Percentiles rank a stretch among this genome's conserved stretches.
Evolutionary conservation across 768 basidiomycete genomes (phyloP).

Genomic region (Chlorophyllum brunneum): DNA sequence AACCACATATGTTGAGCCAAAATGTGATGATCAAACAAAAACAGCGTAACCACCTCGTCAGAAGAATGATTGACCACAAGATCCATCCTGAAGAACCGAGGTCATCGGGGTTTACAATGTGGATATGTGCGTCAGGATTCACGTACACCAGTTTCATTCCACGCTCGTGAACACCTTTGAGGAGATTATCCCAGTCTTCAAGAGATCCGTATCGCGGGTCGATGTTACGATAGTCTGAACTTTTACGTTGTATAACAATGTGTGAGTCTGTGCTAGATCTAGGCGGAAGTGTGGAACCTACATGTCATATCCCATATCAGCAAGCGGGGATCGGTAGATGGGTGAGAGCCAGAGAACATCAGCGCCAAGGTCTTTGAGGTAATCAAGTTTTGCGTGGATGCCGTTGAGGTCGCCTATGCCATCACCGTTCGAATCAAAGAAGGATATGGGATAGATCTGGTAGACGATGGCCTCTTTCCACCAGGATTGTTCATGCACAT

Average conservation of each 20-base stretch:
- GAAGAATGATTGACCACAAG: slow-evolving; percentile 76
- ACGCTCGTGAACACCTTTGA: slow-evolving; percentile 50
- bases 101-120: background rate
- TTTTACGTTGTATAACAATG: slow-evolving; percentile 17
- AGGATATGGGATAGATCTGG: slow-evolving; percentile 71
- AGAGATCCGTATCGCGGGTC: slow-evolving; percentile 65
- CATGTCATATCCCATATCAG: slow-evolving; percentile 78
- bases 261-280: background rate
- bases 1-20: background rate
- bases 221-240: slow-evolving; percentile 62
- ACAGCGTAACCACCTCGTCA: slow-evolving; percentile 52
- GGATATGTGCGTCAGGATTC: background rate
- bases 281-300: slow-evolving; percentile 22
- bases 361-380: slow-evolving; percentile 64
- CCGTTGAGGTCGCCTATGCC: slow-evolving; percentile 70
- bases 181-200: slow-evolving; percentile 52
- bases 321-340: slow-evolving; percentile 64
- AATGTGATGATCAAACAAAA: background rate
- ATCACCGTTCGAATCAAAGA: slow-evolving; percentile 69
- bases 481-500: slow-evolving; percentile 31
- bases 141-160: slow-evolving; percentile 68
- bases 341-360: slow-evolving; percentile 70
- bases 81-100: slow-evolving; percentile 51
- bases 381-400: slow-evolving; percentile 60
- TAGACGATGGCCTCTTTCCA: slow-evolving; percentile 60